Conservation (phyloP, 73 alveolate genomes). For the Paramecium biaurelia region DNA sequence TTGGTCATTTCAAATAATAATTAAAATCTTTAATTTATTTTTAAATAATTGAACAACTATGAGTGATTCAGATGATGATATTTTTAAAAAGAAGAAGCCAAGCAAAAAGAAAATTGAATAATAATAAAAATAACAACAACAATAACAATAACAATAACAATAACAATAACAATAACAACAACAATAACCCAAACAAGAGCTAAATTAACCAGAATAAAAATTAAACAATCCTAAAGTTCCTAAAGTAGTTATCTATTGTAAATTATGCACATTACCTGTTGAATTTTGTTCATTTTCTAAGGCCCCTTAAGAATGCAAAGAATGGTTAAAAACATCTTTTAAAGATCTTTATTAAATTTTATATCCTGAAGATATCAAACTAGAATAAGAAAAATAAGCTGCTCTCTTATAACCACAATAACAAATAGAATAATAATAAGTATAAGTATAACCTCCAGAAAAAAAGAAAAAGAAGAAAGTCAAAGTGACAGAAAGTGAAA, state of each 20-base stretch:
- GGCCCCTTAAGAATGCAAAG: background rate
- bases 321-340: background rate
- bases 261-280: slow-evolving; percentile 29
- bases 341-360: background rate
- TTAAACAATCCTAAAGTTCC: background rate
- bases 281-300: slow-evolving; percentile 13
- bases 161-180: background rate
- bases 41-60: background rate
- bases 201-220: background rate
- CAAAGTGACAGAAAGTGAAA: slow-evolving; percentile 6
- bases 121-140: background rate
- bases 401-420: background rate
- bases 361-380: background rate
- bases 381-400: background rate
- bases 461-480: background rate
- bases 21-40: slow-evolving; percentile 45
- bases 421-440: background rate
- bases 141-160: background rate
- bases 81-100: slow-evolving; percentile 21
- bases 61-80: slow-evolving; percentile 39
- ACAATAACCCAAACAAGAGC: background rate
- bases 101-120: background rate
- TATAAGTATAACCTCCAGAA: background rate
- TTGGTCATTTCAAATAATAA: slow-evolving; percentile 65
- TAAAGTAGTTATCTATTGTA: background rate